Conservation (phyloP, 331 rosid genomes). For the Malus hybrid region DNA sequence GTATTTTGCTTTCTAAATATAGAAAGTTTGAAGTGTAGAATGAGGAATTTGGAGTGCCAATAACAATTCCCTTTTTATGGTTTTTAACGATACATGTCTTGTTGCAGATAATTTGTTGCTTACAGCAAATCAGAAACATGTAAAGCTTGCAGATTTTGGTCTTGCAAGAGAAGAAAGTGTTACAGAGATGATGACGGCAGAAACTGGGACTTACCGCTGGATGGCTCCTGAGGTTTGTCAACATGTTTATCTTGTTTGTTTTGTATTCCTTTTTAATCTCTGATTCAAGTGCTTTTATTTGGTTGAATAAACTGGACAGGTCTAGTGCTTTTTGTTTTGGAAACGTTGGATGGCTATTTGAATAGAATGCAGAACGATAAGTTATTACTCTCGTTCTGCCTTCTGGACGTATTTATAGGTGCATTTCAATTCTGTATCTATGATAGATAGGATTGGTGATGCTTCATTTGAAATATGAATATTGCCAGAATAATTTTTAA, state of each 20-base stretch:
- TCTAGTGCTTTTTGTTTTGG: background rate
- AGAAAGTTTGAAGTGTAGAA: too few relatives aligned
- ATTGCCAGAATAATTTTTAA: too few relatives aligned
- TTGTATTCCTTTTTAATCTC: background rate
- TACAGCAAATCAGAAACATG: constrained; percentile 80
- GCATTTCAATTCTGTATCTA: background rate
- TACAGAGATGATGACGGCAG: constrained; percentile 99
- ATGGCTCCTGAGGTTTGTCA: constrained; percentile 95
- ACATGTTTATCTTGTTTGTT: background rate
- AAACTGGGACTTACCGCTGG: constrained; percentile 99
- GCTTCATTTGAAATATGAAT: too few relatives aligned
- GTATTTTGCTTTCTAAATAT: too few relatives aligned
- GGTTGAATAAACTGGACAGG: background rate
- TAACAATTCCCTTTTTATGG: background rate
- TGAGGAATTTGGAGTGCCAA: too few relatives aligned
- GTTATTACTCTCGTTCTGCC: background rate
- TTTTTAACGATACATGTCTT: background rate
- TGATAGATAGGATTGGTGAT: background rate
- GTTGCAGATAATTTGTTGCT: constrained; percentile 91
- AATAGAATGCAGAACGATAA: background rate
- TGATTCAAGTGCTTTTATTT: background rate
- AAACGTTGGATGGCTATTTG: background rate
- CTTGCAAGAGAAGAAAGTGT: constrained; percentile 99
- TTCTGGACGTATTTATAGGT: background rate
- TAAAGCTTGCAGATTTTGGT: constrained; percentile 98